Conservation (phyloP, 495 filamentous ascomycete species). For the Penicillium malachiteum region DNA sequence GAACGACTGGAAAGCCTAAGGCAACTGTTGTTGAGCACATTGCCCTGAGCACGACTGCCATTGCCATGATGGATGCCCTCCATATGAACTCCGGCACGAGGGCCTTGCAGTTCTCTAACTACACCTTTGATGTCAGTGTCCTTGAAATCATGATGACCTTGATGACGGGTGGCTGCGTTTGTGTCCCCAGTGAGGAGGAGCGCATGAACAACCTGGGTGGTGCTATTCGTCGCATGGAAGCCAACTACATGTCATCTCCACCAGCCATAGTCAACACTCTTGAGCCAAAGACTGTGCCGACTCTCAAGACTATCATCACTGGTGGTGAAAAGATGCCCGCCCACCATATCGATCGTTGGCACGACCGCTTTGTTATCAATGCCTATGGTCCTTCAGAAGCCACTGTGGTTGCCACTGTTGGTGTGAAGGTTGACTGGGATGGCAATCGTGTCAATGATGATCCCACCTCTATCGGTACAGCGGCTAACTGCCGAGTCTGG, state of each 20-base stretch:
- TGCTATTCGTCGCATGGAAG: conserved; percentile 40
- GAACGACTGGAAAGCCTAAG: conserved; percentile 53
- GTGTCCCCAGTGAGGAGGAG: conserved; percentile 61
- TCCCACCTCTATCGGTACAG: conserved; percentile 39
- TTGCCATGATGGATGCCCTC: conserved; percentile 37
- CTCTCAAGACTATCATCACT: conserved; percentile 46
- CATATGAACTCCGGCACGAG: conserved; percentile 51
- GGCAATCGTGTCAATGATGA: conserved; percentile 46
- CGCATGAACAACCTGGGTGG: conserved; percentile 47
- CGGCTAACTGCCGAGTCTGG: conserved; percentile 49
- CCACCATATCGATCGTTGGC: conserved; percentile 43
- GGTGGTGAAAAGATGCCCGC: conserved; percentile 58
- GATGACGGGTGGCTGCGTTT: conserved; percentile 62
- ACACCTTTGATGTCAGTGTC: conserved; percentile 67
- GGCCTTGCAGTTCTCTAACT: conserved; percentile 67
- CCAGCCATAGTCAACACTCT: conserved; percentile 49
- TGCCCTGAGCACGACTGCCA: conserved; percentile 32
- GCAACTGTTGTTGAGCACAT: conserved; percentile 47
- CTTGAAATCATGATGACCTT: conserved; percentile 66
- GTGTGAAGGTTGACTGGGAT: conserved; percentile 35
- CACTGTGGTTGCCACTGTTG: conserved; percentile 44
- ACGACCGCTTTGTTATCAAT: conserved; percentile 45
- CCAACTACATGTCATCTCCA: conserved; percentile 39
- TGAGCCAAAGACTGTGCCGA: conserved; percentile 48
- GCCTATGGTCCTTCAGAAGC: conserved; percentile 58